A percentile compares a stretch with the other conserved stretches of the same genome.
Conservation (phyloP, 148 eudicot species). For the Rhododendron vialii region DNA sequence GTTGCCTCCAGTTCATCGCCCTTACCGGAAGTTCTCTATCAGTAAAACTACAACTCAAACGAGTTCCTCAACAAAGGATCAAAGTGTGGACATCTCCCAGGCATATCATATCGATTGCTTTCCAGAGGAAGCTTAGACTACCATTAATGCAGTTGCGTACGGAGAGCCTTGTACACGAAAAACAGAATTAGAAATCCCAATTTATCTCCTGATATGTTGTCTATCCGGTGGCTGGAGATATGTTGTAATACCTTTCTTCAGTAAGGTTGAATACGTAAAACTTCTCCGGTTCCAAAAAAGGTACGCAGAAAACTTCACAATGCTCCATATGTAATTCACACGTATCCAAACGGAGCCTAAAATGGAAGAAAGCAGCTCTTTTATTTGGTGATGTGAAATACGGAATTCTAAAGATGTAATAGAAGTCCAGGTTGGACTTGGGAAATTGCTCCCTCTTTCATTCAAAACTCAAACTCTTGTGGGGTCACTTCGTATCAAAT, state of each 20-base stretch:
- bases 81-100: constrained; percentile 23
- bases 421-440: too few species aligned
- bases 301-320: neutral
- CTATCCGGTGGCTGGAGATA: neutral
- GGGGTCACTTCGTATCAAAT: too few species aligned
- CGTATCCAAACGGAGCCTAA: too few species aligned
- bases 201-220: neutral
- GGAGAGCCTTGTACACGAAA: neutral
- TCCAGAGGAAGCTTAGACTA: constrained; percentile 46
- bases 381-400: too few species aligned
- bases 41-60: constrained; percentile 21
- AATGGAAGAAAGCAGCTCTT: too few species aligned
- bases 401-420: too few species aligned
- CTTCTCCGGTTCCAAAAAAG: too few species aligned
- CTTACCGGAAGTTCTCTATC: constrained; percentile 46
- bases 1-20: constrained; percentile 78
- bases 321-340: too few species aligned
- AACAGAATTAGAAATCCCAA: neutral
- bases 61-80: constrained; percentile 22
- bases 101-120: constrained; percentile 77
- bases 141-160: neutral
- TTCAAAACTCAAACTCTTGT: too few species aligned
- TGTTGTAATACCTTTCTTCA: neutral
- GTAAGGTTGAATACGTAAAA: neutral
- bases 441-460: too few species aligned